phyloP scores from a whole-genome alignment of 2,329 filamentous ascomycete genomes.

The Colletotrichum shisoi region DNA sequence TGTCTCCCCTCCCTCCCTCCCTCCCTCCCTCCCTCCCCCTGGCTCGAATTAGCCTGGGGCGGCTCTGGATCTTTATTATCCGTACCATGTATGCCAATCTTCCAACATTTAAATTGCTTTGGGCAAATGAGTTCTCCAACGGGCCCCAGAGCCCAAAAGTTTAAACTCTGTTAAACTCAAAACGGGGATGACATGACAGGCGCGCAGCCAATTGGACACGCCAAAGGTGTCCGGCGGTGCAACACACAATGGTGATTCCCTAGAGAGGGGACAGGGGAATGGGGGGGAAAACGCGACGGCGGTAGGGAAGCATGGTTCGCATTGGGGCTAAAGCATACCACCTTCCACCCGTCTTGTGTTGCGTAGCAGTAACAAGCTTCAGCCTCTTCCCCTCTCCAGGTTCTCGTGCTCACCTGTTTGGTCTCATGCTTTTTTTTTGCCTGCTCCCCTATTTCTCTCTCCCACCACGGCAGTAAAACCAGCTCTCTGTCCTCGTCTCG shows the following conservation, averaged over 20 bases:
- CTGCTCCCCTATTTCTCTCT: not conserved
- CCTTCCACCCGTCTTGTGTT: conserved; percentile 8
- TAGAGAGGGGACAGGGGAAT: not conserved
- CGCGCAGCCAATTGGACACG: conserved; percentile 15
- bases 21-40: conserved; percentile 1
- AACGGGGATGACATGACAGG: not conserved
- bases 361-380: conserved; percentile 13
- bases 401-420: not conserved
- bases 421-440: not conserved
- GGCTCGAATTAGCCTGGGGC: not conserved
- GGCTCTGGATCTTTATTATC: conserved; percentile 15
- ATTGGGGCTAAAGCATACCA: conserved; percentile 17
- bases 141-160: conserved; percentile 28
- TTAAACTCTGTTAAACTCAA: conserved; percentile 15
- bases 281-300: not conserved
- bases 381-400: conserved; percentile 1
- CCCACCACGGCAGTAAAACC: not conserved
- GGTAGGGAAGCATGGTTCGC: not conserved
- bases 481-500: not conserved
- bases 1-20: too few relatives aligned
- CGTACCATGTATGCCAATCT: conserved; percentile 7
- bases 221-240: not conserved
- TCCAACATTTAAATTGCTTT: not conserved
- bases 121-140: conserved; percentile 23
- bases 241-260: conserved; percentile 12